Conservation (phyloP, 2,329 filamentous ascomycete genomes). For the Colletotrichum shisoi region DNA sequence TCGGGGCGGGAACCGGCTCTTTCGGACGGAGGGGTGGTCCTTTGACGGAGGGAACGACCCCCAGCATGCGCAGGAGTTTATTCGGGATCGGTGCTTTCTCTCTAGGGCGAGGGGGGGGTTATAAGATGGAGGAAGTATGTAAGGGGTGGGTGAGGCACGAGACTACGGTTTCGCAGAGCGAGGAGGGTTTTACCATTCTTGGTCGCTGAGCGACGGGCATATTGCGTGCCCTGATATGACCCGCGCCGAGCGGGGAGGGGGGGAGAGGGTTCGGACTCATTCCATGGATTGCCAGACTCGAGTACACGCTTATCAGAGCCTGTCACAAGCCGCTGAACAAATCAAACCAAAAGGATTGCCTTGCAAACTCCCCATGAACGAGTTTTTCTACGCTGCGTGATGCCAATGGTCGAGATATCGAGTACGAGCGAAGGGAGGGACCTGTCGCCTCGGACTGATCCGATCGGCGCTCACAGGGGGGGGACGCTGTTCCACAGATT, state of each 20-base stretch:
- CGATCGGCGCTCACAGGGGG: neutral
- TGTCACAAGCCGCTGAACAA: conserved; percentile 4
- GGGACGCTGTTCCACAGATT: neutral
- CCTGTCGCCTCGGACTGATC: neutral
- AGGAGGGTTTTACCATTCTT: conserved; percentile 16
- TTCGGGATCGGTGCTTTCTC: conserved; percentile 14
- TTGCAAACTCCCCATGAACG: neutral
- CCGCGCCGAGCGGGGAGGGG: neutral
- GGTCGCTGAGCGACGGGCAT: conserved; percentile 25
- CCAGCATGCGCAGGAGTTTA: conserved; percentile 34
- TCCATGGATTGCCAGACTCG: conserved; percentile 13
- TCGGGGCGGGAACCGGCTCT: conserved; percentile 22
- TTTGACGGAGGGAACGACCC: conserved; percentile 33
- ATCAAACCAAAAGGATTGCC: neutral
- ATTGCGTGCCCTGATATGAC: neutral
- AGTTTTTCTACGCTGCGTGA: neutral
- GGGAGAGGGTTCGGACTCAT: neutral
- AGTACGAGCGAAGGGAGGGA: too few species aligned
- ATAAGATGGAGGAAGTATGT: conserved; percentile 30
- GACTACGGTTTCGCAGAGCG: neutral
- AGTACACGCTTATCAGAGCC: conserved; percentile 30
- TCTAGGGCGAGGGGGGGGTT: conserved; percentile 1
- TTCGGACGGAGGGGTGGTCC: neutral
- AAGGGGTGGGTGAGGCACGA: neutral
- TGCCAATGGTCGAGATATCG: neutral